Percentiles rank a stretch among this genome's conserved stretches.
Evolutionary conservation across 2,329 filamentous ascomycete genomes (phyloP).

Genomic region (Ophiosphaerella herpotricha): DNA sequence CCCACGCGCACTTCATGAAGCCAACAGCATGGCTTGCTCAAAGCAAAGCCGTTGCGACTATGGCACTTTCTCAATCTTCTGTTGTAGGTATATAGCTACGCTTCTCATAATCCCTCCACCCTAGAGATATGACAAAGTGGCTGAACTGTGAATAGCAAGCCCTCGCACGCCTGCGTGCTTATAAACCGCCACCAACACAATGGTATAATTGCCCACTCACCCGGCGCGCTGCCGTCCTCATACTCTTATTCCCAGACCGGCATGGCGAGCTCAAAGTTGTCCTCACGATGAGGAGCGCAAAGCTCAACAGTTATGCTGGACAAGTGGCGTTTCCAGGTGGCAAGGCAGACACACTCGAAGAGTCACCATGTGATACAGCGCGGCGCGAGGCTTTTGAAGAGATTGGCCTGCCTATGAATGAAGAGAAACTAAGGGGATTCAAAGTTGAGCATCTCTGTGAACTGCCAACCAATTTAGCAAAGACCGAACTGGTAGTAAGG

Average conservation of each 20-base stretch:
- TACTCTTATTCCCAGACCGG: slow-evolving; percentile 85
- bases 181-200: slow-evolving; percentile 60
- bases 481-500: slow-evolving; percentile 55
- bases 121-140: no score
- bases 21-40: slow-evolving; percentile 37
- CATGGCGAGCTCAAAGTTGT: slow-evolving; percentile 74
- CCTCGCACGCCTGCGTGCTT: slow-evolving; percentile 61
- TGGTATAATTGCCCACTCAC: slow-evolving; percentile 62
- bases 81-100: slow-evolving; percentile 20
- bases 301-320: slow-evolving; percentile 65
- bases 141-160: slow-evolving; percentile 45
- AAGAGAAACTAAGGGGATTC: slow-evolving; percentile 73
- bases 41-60: slow-evolving; percentile 31
- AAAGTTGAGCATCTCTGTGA: slow-evolving; percentile 85
- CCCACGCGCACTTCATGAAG: slow-evolving; percentile 21
- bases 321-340: slow-evolving; percentile 86
- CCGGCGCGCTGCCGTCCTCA: slow-evolving; percentile 81
- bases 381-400: slow-evolving; percentile 91
- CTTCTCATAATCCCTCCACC: not conserved
- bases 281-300: slow-evolving; percentile 64
- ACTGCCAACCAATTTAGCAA: slow-evolving; percentile 65
- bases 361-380: slow-evolving; percentile 75
- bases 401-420: slow-evolving; percentile 80
- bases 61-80: slow-evolving; percentile 40
- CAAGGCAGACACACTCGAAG: slow-evolving; percentile 59